Conservation (phyloP, 345 rosid genomes). For the Excoecaria cochinchinensis region DNA sequence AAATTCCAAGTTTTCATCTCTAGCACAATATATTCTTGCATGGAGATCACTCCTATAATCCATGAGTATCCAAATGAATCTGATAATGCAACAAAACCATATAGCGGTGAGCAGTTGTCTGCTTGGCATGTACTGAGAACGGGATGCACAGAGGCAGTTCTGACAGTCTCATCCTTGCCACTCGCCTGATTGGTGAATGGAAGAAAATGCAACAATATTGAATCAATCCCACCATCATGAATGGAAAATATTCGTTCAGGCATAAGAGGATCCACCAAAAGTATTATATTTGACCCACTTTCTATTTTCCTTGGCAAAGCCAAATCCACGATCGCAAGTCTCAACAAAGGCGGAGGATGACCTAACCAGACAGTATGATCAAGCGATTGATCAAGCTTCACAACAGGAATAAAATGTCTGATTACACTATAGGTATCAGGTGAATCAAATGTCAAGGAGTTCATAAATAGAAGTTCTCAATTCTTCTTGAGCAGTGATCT, state of each 20-base stretch:
- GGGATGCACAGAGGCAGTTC: constrained; percentile 81
- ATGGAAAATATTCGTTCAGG: constrained; percentile 77
- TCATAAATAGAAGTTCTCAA: too few species aligned
- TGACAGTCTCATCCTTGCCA: constrained; percentile 68
- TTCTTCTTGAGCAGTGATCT: too few species aligned
- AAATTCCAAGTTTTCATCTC: constrained; percentile 87
- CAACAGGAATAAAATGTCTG: constrained; percentile 28
- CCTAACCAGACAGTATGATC: constrained; percentile 81
- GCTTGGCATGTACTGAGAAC: constrained; percentile 82
- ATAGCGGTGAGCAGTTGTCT: constrained; percentile 53
- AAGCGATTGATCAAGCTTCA: constrained; percentile 48
- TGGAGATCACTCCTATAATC: constrained; percentile 66
- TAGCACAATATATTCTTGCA: constrained; percentile 72
- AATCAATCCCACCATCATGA: constrained; percentile 85
- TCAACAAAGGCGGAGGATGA: constrained; percentile 81
- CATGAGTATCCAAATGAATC: constrained; percentile 94
- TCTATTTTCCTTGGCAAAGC: constrained; percentile 64
- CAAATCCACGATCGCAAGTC: constrained; percentile 88
- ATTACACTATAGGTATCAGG: constrained; percentile 17
- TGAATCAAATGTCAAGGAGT: background rate
- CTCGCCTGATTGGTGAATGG: constrained; percentile 78
- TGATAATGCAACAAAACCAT: constrained; percentile 63
- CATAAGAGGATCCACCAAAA: constrained; percentile 72
- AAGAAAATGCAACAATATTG: constrained; percentile 83
- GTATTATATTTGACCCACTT: constrained; percentile 45